Percentiles rank a stretch among this genome's conserved stretches.
Conservation (phyloP, 2,329 filamentous ascomycete species). For the Epichloe sylvatica region DNA sequence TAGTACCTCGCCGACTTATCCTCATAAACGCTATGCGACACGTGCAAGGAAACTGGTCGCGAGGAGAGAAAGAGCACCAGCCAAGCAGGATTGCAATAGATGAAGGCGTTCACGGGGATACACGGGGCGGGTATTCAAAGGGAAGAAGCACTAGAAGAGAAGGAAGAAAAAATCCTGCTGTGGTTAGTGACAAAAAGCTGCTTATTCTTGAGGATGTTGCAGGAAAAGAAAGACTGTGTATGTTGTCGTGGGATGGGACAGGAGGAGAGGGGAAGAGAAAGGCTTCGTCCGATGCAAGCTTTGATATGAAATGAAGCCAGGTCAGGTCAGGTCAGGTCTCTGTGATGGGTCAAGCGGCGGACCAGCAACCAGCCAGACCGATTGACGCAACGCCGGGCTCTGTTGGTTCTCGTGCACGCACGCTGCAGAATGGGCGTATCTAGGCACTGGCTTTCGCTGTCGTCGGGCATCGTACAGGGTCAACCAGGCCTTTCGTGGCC, state of each 20-base stretch:
- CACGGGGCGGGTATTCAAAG: neutral
- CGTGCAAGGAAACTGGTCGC: neutral
- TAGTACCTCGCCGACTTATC: constrained; percentile 6
- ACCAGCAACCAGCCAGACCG: neutral
- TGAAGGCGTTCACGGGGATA: no score
- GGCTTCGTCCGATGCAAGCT: neutral
- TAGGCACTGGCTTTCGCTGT: neutral
- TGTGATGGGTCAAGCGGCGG: neutral
- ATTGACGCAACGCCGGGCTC: neutral
- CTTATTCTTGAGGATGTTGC: constrained; percentile 5
- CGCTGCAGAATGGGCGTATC: neutral
- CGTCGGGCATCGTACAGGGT: neutral
- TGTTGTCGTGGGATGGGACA: neutral
- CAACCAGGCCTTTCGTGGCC: neutral
- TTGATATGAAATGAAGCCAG: neutral
- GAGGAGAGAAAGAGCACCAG: neutral
- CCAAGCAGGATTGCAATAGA: no score
- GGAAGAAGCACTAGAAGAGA: neutral
- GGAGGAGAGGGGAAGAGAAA: neutral
- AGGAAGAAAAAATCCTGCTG: constrained; percentile 15
- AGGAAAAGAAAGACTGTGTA: neutral
- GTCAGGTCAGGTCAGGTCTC: neutral
- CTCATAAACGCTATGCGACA: constrained; percentile 14
- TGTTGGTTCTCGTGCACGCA: neutral
- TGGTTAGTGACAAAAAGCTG: constrained; percentile 17